These are phyloP conservation scores for Silene conica DNA, from an alignment of 148 eudicot genomes.

Conservation along the genomic window DNA sequence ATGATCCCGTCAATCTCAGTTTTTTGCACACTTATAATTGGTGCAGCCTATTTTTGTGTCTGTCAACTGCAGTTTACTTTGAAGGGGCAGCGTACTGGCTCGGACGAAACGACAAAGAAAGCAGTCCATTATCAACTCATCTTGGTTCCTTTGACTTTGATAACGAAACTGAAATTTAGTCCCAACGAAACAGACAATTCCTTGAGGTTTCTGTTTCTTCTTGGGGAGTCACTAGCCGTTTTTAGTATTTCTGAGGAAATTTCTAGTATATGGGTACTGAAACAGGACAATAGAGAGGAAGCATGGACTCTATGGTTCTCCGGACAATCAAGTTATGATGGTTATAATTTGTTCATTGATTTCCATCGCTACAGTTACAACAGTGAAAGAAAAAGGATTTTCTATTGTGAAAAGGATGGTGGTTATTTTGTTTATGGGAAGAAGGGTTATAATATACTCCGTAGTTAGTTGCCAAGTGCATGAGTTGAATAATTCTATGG, in stretches of 20 bases:
- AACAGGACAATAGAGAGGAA: not conserved
- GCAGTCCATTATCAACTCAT: not conserved
- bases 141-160: conserved; percentile 7
- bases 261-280: not conserved
- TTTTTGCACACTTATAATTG: not conserved
- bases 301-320: too few species aligned
- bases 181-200: too few species aligned
- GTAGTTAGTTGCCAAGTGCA: too few species aligned
- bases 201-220: not conserved
- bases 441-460: too few species aligned
- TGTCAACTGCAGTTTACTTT: not conserved
- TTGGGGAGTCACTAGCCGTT: not conserved
- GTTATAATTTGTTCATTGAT: too few species aligned
- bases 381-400: too few species aligned
- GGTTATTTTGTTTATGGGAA: too few species aligned
- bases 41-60: not conserved
- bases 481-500: too few species aligned
- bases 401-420: too few species aligned
- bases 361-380: too few species aligned
- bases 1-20: not conserved
- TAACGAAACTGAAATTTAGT: not conserved
- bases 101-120: not conserved
- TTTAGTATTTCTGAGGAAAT: not conserved
- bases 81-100: conserved; percentile 3
- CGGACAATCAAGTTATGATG: too few species aligned